Percentiles rank a stretch among this genome's conserved stretches.
Conservation (phyloP, 169 alveolate genomes). For the Plasmodium vivax region DNA sequence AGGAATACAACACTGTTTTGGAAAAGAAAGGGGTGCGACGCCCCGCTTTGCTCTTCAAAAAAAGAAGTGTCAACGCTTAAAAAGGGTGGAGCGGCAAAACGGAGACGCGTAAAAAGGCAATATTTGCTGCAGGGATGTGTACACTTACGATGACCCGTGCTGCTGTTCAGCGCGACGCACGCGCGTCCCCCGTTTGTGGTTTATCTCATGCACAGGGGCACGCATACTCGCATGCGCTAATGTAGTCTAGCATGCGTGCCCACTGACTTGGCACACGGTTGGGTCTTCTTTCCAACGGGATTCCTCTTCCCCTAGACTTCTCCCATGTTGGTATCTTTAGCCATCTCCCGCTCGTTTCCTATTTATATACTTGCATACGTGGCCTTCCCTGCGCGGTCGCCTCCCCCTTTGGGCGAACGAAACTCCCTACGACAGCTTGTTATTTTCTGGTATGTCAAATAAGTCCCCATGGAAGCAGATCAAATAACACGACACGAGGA, state of each 20-base stretch:
- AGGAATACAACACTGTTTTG: neutral
- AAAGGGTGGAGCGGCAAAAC: neutral
- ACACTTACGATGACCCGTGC: neutral
- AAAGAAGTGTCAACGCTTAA: neutral
- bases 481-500: slow-evolving; percentile 78
- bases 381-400: neutral
- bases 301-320: neutral
- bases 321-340: neutral
- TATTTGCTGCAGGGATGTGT: neutral
- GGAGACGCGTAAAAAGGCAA: neutral
- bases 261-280: neutral
- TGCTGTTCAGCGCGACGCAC: neutral
- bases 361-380: neutral
- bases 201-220: neutral
- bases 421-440: slow-evolving; percentile 71
- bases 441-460: slow-evolving; percentile 85
- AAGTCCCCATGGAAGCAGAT: slow-evolving; percentile 84
- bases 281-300: neutral
- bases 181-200: neutral
- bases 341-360: neutral
- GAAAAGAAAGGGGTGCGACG: neutral
- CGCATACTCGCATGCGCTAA: neutral
- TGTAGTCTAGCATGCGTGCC: neutral
- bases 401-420: neutral
- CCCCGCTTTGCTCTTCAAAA: neutral